These are phyloP conservation scores for Talaromyces adpressus DNA, from an alignment of 495 filamentous ascomycete genomes.

Conservation along the genomic window DNA sequence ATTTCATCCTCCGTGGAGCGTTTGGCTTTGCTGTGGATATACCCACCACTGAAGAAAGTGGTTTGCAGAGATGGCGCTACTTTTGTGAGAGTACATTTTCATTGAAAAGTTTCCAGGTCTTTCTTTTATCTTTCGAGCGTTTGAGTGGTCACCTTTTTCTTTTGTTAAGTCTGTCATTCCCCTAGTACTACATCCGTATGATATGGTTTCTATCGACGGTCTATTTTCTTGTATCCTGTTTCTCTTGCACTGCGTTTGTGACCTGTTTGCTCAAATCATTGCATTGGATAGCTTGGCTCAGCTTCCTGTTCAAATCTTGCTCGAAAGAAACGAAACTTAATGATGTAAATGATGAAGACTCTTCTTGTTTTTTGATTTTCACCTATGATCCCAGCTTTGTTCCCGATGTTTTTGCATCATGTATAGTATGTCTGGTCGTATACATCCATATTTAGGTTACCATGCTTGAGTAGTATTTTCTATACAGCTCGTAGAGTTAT, in stretches of 20 bases:
- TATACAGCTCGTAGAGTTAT: neutral
- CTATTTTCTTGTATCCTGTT: neutral
- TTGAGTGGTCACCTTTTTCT: slow-evolving; percentile 3
- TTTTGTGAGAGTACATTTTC: neutral
- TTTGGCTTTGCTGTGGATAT: neutral
- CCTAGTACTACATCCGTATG: neutral
- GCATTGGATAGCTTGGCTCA: slow-evolving; percentile 5
- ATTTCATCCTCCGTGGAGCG: neutral
- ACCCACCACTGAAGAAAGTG: neutral
- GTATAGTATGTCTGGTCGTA: slow-evolving; percentile 4
- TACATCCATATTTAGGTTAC: neutral
- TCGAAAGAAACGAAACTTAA: slow-evolving; percentile 7
- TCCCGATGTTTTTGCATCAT: slow-evolving; percentile 2
- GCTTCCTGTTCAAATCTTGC: neutral
- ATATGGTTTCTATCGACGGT: no score
- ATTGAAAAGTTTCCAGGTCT: slow-evolving; percentile 2
- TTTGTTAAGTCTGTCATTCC: neutral
- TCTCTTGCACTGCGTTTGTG: neutral
- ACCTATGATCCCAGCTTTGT: neutral
- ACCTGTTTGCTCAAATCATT: neutral
- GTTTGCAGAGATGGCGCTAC: slow-evolving; percentile 3
- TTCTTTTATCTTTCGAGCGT: slow-evolving; percentile 4
- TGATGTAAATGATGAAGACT: slow-evolving; percentile 6
- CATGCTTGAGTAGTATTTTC: neutral
- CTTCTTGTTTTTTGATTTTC: neutral